Conservation (phyloP, 345 rosid species). For the Arabis hirsuta region DNA sequence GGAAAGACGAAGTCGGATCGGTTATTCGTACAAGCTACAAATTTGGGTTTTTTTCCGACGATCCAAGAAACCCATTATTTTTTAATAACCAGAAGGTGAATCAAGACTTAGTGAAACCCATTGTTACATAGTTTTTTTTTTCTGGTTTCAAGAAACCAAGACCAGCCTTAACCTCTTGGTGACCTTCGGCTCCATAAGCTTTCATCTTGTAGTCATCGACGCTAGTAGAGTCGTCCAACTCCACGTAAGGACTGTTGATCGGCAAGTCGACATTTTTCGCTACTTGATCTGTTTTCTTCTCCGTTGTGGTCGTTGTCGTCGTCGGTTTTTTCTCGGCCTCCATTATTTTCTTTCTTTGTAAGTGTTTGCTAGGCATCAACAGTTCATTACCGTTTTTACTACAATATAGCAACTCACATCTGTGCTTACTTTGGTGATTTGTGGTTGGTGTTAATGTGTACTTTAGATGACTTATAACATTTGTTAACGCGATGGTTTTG, state of each 20-base stretch:
- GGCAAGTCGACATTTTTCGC: slow-evolving; percentile 32
- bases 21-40: slow-evolving; percentile 8
- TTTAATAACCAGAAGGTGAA: no score
- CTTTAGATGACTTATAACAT: no score
- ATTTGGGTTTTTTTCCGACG: not conserved
- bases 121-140: not conserved
- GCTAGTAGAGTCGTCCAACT: slow-evolving; percentile 33
- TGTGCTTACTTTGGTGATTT: no score
- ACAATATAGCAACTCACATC: no score
- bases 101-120: not conserved
- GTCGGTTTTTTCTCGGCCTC: slow-evolving; percentile 33
- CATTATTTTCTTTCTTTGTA: not conserved
- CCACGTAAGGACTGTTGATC: slow-evolving; percentile 40
- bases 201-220: slow-evolving; percentile 43
- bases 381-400: no score
- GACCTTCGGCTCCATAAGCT: slow-evolving; percentile 70
- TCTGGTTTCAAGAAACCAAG: slow-evolving; percentile 42
- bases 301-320: slow-evolving; percentile 2
- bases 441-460: no score
- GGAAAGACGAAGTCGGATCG: not conserved
- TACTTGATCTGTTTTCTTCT: slow-evolving; percentile 13
- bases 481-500: no score
- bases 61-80: slow-evolving; percentile 17
- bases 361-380: not conserved
- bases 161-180: slow-evolving; percentile 55